Evolutionary conservation across 305 asterid species (phyloP).

Genomic region (Fraxinus angustifolia): DNA sequence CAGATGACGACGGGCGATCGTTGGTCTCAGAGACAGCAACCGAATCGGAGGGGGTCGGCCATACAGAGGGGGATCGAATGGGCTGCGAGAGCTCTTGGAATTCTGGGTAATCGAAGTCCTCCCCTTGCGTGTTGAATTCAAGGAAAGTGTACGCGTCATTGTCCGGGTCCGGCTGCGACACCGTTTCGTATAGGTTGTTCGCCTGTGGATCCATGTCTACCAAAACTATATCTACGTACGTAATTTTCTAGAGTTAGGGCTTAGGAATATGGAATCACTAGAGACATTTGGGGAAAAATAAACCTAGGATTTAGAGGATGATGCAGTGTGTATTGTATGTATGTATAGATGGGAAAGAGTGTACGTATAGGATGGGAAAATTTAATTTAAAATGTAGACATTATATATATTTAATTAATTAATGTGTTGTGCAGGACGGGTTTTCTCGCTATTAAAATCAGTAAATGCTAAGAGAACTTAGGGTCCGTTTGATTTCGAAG

Average conservation of each 20-base stretch:
- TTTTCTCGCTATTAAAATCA: too few species aligned
- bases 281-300: neutral
- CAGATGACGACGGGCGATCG: slow-evolving; percentile 40
- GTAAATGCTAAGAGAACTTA: too few species aligned
- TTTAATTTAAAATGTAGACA: too few species aligned
- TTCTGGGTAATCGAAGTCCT: slow-evolving; percentile 86
- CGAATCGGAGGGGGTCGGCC: slow-evolving; percentile 87
- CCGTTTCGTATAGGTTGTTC: slow-evolving; percentile 76
- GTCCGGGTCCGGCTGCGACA: slow-evolving; percentile 96
- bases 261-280: neutral
- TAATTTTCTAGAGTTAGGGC: neutral
- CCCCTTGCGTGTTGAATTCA: slow-evolving; percentile 89
- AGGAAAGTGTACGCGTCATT: slow-evolving; percentile 83
- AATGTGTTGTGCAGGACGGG: too few species aligned
- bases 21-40: slow-evolving; percentile 37
- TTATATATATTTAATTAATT: too few species aligned
- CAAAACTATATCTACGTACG: neutral
- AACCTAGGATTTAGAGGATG: neutral
- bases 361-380: neutral
- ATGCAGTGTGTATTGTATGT: neutral
- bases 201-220: slow-evolving; percentile 72
- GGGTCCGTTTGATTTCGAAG: too few species aligned
- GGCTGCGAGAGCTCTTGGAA: slow-evolving; percentile 93
- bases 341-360: neutral
- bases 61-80: slow-evolving; percentile 66